Conservation (phyloP, 177 flowering plant species). For the Vitis hybrid region DNA sequence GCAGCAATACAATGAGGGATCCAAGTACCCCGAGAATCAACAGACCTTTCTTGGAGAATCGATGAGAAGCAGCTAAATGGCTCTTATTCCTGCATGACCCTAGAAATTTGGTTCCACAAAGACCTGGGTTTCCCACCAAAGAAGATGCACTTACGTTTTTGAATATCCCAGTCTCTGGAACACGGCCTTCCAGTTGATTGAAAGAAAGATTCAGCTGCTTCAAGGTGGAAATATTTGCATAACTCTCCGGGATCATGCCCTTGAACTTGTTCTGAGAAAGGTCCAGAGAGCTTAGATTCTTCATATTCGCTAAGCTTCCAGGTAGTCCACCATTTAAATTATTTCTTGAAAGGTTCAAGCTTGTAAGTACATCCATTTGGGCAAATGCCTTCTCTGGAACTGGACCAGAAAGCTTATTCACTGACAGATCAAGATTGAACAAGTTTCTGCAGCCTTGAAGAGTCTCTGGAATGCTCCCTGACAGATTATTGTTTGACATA, state of each 20-base stretch:
- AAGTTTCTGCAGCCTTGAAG: constrained; percentile 60
- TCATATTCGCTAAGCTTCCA: constrained; percentile 37
- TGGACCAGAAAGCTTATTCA: constrained; percentile 51
- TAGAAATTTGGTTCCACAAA: constrained; percentile 57
- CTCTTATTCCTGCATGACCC: constrained; percentile 35
- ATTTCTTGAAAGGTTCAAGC: constrained; percentile 64
- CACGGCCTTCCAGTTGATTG: constrained; percentile 71
- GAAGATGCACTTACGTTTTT: constrained; percentile 32
- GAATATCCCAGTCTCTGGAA: constrained; percentile 63
- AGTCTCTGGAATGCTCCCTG: constrained; percentile 55
- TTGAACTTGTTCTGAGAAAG: constrained; percentile 57
- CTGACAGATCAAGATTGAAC: constrained; percentile 61
- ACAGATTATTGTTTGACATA: constrained; percentile 66
- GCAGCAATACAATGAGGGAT: constrained; percentile 26
- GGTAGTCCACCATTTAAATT: constrained; percentile 54
- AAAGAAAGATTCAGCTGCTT: constrained; percentile 69
- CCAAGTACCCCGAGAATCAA: constrained; percentile 41
- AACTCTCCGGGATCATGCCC: constrained; percentile 57
- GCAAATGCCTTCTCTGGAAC: constrained; percentile 42
- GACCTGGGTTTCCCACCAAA: constrained; percentile 61
- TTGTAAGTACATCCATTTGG: constrained; percentile 26
- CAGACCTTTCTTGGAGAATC: constrained; percentile 35
- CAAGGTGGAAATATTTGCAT: constrained; percentile 42
- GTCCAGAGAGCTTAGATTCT: constrained; percentile 51
- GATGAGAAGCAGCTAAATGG: constrained; percentile 13